Percentiles rank a stretch among this genome's conserved stretches.
These are phyloP conservation scores for Candida nemodendra DNA, from an alignment of 805 yeast genomes.

Conservation along the genomic window DNA sequence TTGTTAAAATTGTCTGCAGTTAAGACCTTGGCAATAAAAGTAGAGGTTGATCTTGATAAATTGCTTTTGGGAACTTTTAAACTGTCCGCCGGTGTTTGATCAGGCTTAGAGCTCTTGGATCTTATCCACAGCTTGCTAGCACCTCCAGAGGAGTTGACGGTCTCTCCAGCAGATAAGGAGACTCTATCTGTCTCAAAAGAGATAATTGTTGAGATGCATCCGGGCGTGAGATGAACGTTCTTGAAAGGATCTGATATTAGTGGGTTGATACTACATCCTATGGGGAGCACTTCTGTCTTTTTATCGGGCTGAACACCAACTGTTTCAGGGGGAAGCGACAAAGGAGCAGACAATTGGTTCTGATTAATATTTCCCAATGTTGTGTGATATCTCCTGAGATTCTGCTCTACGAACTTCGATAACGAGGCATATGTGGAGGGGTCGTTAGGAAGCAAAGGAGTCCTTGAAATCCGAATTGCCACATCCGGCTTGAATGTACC, in stretches of 20 bases:
- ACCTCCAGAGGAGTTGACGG: conserved; percentile 1
- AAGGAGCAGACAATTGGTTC: conserved; percentile 40
- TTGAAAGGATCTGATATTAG: conserved; percentile 51
- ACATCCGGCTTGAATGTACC: conserved; percentile 32
- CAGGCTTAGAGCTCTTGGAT: conserved; percentile 7
- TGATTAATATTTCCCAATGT: conserved; percentile 36
- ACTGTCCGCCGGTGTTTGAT: conserved; percentile 13
- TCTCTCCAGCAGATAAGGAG: conserved; percentile 2
- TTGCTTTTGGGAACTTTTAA: conserved; percentile 32
- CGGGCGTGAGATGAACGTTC: conserved; percentile 53
- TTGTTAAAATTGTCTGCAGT: conserved; percentile 31
- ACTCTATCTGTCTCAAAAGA: conserved; percentile 20
- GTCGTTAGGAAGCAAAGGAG: conserved; percentile 38
- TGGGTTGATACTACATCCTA: conserved; percentile 56
- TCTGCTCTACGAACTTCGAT: conserved; percentile 47
- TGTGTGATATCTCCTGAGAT: conserved; percentile 38
- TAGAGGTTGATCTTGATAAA: conserved; percentile 33
- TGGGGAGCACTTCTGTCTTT: conserved; percentile 35
- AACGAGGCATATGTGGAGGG: conserved; percentile 53
- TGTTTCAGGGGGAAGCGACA: conserved; percentile 32
- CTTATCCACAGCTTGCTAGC: conserved; percentile 14
- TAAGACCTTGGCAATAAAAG: conserved; percentile 33
- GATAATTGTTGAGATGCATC: conserved; percentile 39
- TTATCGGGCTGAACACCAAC: conserved; percentile 33
- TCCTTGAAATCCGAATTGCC: conserved; percentile 34